A percentile compares a stretch with the other conserved stretches of the same genome.
Evolutionary conservation across 768 basidiomycete species (phyloP).

Genomic region (Psilocybe cubensis): DNA sequence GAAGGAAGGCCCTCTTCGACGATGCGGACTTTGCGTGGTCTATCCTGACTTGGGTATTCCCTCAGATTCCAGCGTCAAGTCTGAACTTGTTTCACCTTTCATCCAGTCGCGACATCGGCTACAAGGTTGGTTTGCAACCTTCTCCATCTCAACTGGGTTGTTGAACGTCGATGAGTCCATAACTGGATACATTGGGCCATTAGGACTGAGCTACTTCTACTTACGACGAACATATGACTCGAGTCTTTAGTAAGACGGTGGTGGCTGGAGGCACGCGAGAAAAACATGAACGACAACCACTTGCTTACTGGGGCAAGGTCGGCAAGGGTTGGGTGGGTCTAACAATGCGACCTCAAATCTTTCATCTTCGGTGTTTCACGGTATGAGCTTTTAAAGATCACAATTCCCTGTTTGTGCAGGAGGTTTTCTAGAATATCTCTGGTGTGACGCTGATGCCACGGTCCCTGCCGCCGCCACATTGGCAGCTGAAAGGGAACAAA

Average conservation of each 20-base stretch:
- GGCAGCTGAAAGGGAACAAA: background rate
- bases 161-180: too few species aligned
- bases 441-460: background rate
- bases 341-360: background rate
- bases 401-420: background rate
- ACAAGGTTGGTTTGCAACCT: too few species aligned
- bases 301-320: background rate
- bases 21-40: too few species aligned
- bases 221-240: background rate
- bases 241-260: background rate
- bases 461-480: background rate
- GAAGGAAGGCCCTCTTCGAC: too few species aligned
- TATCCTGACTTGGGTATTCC: too few species aligned
- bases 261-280: background rate
- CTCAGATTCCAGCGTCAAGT: too few species aligned
- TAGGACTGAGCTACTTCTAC: too few species aligned
- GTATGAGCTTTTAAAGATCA: background rate
- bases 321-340: background rate
- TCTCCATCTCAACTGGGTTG: too few species aligned
- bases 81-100: too few species aligned
- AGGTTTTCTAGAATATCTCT: background rate
- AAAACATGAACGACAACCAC: background rate
- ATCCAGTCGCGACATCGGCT: too few species aligned
- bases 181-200: too few species aligned
- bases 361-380: background rate